Conservation (phyloP, 495 filamentous ascomycete genomes). For the Hyaloscypha bicolor region DNA sequence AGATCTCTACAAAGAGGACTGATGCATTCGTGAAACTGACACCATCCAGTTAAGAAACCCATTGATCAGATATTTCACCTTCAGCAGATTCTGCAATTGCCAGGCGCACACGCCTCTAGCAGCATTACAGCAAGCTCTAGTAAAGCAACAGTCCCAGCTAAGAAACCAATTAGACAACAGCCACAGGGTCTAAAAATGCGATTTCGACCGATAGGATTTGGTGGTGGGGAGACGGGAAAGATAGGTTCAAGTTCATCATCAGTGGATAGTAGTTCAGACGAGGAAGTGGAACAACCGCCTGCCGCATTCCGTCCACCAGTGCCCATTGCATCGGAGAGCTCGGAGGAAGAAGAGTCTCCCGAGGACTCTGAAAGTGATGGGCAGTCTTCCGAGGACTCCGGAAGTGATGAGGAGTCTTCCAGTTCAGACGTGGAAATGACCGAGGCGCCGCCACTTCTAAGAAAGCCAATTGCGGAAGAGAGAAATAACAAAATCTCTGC, state of each 20-base stretch:
- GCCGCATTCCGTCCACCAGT: slow-evolving; percentile 11
- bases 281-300: slow-evolving; percentile 36
- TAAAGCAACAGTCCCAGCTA: slow-evolving; percentile 36
- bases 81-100: slow-evolving; percentile 45
- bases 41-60: slow-evolving; percentile 35
- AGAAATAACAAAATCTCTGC: background rate
- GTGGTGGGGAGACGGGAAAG: slow-evolving; percentile 44
- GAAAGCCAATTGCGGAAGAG: slow-evolving; percentile 3
- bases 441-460: slow-evolving; percentile 3
- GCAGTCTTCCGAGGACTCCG: background rate
- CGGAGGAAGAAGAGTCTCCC: background rate
- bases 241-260: slow-evolving; percentile 44
- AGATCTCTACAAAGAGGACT: slow-evolving; percentile 38
- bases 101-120: slow-evolving; percentile 23
- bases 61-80: slow-evolving; percentile 47
- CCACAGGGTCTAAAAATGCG: slow-evolving; percentile 64
- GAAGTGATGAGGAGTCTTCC: background rate
- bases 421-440: slow-evolving; percentile 19
- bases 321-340: background rate
- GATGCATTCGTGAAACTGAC: slow-evolving; percentile 39
- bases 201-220: slow-evolving; percentile 56
- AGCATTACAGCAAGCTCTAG: background rate
- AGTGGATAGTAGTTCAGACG: slow-evolving; percentile 43
- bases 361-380: background rate
- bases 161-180: slow-evolving; percentile 48